Percentiles rank a stretch among this genome's conserved stretches.
phyloP scores from a whole-genome alignment of 1,139 yeast genomes.

The Lodderomyces pseudojiufengensis region DNA sequence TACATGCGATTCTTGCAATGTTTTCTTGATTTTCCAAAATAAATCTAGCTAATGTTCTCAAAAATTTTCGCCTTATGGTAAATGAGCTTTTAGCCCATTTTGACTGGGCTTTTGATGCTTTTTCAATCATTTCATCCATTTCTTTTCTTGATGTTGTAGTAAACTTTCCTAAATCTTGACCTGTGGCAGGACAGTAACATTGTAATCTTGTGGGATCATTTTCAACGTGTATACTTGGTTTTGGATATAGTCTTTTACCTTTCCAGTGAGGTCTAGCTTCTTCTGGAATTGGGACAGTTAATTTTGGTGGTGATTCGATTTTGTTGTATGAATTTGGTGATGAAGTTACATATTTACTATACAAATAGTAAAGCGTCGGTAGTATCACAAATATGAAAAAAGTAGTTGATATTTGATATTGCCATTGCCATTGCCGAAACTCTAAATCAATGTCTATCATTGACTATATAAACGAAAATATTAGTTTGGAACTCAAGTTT shows the following conservation, averaged over 20 bases:
- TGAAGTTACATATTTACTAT: conserved; percentile 36
- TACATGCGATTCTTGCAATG: conserved; percentile 86
- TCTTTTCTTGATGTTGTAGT: conserved; percentile 60
- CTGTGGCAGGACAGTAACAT: conserved; percentile 94
- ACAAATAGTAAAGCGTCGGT: conserved; percentile 36
- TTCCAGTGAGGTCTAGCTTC: conserved; percentile 93
- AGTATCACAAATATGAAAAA: conserved; percentile 41
- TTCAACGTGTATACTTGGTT: conserved; percentile 43
- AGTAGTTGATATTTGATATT: conserved; percentile 46
- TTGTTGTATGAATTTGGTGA: conserved; percentile 43
- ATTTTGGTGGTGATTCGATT: conserved; percentile 44
- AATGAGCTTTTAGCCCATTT: conserved; percentile 57
- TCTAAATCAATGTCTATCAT: conserved; percentile 47
- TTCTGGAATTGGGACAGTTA: conserved; percentile 64
- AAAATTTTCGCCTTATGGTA: conserved; percentile 62
- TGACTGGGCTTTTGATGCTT: conserved; percentile 57
- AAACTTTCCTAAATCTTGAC: conserved; percentile 76
- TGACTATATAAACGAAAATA: no score
- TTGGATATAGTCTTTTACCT: conserved; percentile 69
- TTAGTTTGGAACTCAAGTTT: no score
- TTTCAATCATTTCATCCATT: conserved; percentile 59
- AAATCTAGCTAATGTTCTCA: conserved; percentile 67
- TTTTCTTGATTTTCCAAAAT: conserved; percentile 79
- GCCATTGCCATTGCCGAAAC: conserved; percentile 45
- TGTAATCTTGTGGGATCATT: conserved; percentile 68